Evolutionary conservation across 805 yeast genomes (phyloP).

Genomic region (Ogataea parapolymorpha): DNA sequence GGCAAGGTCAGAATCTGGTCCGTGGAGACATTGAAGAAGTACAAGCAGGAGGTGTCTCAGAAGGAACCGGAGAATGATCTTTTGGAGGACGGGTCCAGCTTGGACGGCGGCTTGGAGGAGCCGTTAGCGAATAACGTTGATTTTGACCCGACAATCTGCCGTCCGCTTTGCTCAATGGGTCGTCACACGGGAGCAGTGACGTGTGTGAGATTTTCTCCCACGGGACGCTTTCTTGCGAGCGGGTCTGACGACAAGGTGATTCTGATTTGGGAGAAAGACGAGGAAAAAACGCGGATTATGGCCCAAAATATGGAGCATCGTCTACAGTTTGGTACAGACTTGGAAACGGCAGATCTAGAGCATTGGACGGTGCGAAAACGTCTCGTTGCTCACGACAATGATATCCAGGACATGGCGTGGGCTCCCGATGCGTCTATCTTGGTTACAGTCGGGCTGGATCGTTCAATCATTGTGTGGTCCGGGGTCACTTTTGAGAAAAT

Average conservation of each 20-base stretch:
- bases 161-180: conserved; percentile 85
- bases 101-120: conserved; percentile 1
- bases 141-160: conserved; percentile 33
- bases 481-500: conserved; percentile 88
- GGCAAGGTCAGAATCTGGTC: conserved; percentile 94
- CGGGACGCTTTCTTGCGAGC: conserved; percentile 84
- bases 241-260: conserved; percentile 95
- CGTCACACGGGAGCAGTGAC: conserved; percentile 97
- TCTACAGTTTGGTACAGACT: conserved; percentile 15
- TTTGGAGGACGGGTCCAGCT: neutral
- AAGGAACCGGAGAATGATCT: conserved; percentile 19
- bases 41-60: conserved; percentile 26
- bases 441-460: conserved; percentile 92
- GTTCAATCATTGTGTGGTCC: conserved; percentile 91
- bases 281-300: conserved; percentile 48
- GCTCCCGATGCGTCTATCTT: conserved; percentile 89
- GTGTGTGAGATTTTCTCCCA: conserved; percentile 87
- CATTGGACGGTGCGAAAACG: conserved; percentile 94
- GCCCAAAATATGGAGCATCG: conserved; percentile 27
- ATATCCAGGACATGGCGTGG: conserved; percentile 97
- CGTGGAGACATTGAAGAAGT: conserved; percentile 48
- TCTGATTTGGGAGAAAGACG: conserved; percentile 91
- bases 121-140: conserved; percentile 7
- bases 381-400: conserved; percentile 95
- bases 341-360: conserved; percentile 66